These are phyloP conservation scores for Paramecium primaurelia DNA, from an alignment of 73 alveolate genomes.

Conservation along the genomic window DNA sequence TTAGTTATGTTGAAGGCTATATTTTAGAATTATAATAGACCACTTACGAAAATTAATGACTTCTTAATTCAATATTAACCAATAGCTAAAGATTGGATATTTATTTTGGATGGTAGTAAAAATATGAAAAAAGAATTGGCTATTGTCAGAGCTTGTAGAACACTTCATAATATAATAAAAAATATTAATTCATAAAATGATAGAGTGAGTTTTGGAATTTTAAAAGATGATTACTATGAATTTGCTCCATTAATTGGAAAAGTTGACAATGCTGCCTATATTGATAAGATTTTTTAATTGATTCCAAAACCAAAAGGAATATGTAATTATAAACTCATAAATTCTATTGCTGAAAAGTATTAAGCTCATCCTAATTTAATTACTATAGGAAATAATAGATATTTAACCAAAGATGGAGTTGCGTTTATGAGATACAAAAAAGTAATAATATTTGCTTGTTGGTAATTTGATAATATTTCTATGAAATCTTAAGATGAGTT, in stretches of 20 bases:
- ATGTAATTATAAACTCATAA: neutral
- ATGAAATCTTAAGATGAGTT: neutral
- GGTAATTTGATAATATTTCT: neutral
- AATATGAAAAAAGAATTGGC: neutral
- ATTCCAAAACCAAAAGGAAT: neutral
- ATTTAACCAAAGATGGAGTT: conserved; percentile 9
- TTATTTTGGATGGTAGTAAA: neutral
- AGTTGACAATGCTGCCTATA: neutral
- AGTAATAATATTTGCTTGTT: neutral
- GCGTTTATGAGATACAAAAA: conserved; percentile 9
- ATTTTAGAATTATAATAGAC: neutral
- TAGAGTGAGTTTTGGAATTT: neutral
- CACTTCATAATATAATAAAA: neutral
- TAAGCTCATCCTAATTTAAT: neutral
- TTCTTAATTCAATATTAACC: neutral
- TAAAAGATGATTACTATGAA: neutral
- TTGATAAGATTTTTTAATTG: neutral
- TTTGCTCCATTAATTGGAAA: neutral
- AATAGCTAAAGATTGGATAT: neutral
- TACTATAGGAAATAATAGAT: neutral
- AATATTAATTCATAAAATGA: neutral
- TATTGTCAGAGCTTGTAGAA: neutral
- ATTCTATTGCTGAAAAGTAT: neutral
- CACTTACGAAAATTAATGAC: neutral
- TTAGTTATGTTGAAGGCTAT: conserved; percentile 7